phyloP scores from a whole-genome alignment of 225 moss, liverwort and hornwort species.

The Climacium dendroides region DNA sequence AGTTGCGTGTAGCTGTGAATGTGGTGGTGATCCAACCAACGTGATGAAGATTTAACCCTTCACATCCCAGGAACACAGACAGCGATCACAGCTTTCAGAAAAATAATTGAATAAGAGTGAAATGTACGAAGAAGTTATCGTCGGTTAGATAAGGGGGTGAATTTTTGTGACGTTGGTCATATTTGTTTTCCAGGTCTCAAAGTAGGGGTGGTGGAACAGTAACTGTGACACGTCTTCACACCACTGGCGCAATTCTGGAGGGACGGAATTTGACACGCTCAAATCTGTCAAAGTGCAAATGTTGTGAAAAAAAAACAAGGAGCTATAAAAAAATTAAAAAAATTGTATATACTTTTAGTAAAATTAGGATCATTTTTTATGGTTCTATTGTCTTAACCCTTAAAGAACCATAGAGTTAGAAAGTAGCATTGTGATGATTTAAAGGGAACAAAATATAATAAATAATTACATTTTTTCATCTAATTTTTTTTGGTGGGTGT shows the following conservation, averaged over 20 bases:
- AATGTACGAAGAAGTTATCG: too few relatives aligned
- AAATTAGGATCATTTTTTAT: neutral
- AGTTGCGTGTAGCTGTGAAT: neutral
- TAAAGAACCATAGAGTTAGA: neutral
- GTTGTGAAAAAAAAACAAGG: too few relatives aligned
- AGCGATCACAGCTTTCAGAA: neutral
- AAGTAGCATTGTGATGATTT: neutral
- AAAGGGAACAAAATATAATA: neutral
- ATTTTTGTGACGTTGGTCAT: neutral
- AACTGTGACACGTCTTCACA: too few relatives aligned
- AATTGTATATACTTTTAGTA: neutral
- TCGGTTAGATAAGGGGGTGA: neutral
- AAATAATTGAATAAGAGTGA: too few relatives aligned
- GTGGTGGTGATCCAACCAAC: neutral
- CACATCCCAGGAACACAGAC: neutral
- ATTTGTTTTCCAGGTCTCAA: neutral
- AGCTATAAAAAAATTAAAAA: too few relatives aligned
- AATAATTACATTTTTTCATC: neutral
- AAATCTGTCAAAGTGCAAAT: too few relatives aligned
- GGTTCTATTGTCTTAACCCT: too few relatives aligned
- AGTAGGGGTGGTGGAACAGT: too few relatives aligned
- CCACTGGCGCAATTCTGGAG: too few relatives aligned
- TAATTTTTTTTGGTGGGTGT: neutral
- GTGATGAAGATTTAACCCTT: neutral
- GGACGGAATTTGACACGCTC: too few relatives aligned